phyloP scores from a whole-genome alignment of 306 rosid species.

The Castanea crenata region DNA sequence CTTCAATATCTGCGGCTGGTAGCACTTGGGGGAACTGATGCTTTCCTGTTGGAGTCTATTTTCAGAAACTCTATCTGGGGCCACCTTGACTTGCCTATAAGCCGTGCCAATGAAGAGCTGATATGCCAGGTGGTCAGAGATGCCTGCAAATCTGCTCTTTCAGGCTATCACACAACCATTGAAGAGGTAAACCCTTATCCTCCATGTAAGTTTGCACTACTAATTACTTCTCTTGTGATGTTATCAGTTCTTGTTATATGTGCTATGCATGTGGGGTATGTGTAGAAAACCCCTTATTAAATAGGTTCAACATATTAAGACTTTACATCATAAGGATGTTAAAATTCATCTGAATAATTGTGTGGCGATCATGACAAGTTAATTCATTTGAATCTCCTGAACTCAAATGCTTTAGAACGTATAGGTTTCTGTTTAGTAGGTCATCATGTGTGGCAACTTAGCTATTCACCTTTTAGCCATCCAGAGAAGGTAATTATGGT shows the following conservation, averaged over 20 bases:
- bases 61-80: constrained; percentile 82
- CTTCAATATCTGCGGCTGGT: constrained; percentile 76
- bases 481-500: no score
- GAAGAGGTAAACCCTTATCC: constrained; percentile 60
- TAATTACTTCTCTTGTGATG: background rate
- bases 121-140: constrained; percentile 67
- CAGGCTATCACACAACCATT: constrained; percentile 74
- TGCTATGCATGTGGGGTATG: background rate
- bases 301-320: background rate
- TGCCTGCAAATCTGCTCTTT: constrained; percentile 75
- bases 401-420: no score
- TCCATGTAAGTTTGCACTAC: background rate
- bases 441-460: no score
- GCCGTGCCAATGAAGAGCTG: constrained; percentile 89
- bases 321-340: background rate
- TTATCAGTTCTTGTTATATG: background rate
- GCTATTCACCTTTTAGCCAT: no score
- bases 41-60: constrained; percentile 79
- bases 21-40: constrained; percentile 81
- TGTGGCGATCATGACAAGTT: no score
- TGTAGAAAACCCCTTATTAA: background rate
- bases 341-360: background rate
- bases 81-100: constrained; percentile 70
- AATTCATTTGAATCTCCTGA: no score
- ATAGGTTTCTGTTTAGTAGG: no score